phyloP scores from a whole-genome alignment of 768 basidiomycete species.

The Tylopilus subfusipes region DNA sequence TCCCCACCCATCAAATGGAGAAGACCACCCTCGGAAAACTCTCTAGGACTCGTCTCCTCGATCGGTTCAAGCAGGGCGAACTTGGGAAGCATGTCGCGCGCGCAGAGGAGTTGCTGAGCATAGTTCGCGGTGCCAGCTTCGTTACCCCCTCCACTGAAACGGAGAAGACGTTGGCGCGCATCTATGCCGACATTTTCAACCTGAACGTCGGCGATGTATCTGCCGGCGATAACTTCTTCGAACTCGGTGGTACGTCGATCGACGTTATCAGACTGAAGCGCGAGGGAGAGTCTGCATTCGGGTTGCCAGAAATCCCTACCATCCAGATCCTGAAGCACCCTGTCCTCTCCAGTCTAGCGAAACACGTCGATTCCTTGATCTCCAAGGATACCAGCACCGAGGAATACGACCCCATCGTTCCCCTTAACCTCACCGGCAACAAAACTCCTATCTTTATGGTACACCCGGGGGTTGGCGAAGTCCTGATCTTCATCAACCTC shows the following conservation, averaged over 20 bases:
- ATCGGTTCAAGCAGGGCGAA: conserved; percentile 35
- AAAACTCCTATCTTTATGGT: conserved; percentile 44
- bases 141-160: conserved; percentile 20
- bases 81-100: conserved; percentile 29
- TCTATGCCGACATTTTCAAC: conserved; percentile 33
- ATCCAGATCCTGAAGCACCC: conserved; percentile 39
- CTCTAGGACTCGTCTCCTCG: conserved; percentile 36
- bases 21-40: conserved; percentile 45
- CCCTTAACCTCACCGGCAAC: conserved; percentile 35
- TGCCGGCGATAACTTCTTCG: conserved; percentile 37
- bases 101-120: conserved; percentile 24
- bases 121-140: conserved; percentile 22
- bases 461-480: conserved; percentile 42
- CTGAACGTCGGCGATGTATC: conserved; percentile 21
- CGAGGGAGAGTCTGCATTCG: conserved; percentile 26
- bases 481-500: conserved; percentile 41
- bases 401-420: too few relatives aligned
- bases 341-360: conserved; percentile 27
- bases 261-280: conserved; percentile 34
- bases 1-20: conserved; percentile 35
- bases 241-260: conserved; percentile 42
- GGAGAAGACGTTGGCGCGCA: conserved; percentile 29
- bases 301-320: conserved; percentile 33
- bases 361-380: conserved; percentile 29
- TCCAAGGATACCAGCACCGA: conserved; percentile 14